phyloP scores from a whole-genome alignment of 2,329 filamentous ascomycete genomes.

The Parafenestella ontariensis region DNA sequence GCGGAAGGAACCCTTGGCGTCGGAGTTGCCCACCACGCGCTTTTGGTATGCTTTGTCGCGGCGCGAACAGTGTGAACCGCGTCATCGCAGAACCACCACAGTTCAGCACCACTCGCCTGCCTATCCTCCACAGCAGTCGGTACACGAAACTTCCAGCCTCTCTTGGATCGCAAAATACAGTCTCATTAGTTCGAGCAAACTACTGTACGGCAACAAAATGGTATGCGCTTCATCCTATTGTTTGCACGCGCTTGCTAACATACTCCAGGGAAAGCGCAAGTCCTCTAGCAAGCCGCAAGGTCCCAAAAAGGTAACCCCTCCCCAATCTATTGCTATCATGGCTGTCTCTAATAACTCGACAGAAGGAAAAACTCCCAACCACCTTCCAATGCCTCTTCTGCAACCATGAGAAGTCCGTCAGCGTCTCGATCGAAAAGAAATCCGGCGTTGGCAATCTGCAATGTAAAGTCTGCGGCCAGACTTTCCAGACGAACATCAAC shows the following conservation, averaged over 20 bases:
- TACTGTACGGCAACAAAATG: constrained; percentile 20
- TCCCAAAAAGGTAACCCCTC: constrained; percentile 73
- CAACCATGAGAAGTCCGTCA: constrained; percentile 93
- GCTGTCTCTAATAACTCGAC: constrained; percentile 13
- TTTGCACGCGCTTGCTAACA: constrained; percentile 32
- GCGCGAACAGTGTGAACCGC: constrained; percentile 4
- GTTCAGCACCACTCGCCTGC: background rate
- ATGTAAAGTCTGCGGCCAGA: constrained; percentile 93
- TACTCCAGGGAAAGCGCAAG: constrained; percentile 82
- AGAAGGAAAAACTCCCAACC: constrained; percentile 73
- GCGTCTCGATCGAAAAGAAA: constrained; percentile 94
- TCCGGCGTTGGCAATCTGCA: constrained; percentile 81
- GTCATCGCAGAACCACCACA: constrained; percentile 11
- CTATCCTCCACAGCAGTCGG: background rate
- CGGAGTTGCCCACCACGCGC: constrained; percentile 21
- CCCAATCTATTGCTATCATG: background rate
- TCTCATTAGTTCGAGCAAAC: background rate
- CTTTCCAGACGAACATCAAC: constrained; percentile 91
- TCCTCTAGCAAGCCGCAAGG: constrained; percentile 80
- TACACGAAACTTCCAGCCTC: background rate
- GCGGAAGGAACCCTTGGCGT: constrained; percentile 27
- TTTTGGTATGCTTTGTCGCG: constrained; percentile 5
- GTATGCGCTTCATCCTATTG: constrained; percentile 16
- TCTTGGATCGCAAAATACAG: background rate
- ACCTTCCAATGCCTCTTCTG: constrained; percentile 98